Evolutionary conservation across 371 early-diverging fungal species (phyloP).

Genomic region (Rhizopus delemar): DNA sequence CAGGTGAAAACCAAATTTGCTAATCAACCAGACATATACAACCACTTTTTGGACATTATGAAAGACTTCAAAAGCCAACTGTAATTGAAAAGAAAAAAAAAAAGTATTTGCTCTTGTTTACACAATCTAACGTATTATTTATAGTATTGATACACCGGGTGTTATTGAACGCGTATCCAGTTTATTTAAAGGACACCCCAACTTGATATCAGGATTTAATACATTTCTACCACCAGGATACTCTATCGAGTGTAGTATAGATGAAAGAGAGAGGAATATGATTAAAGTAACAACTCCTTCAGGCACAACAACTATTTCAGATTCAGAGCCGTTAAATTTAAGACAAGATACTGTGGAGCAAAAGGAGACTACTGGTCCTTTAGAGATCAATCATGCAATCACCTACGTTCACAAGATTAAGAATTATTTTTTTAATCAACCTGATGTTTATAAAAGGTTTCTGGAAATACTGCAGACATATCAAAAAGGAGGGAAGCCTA

Average conservation of each 20-base stretch:
- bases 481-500: slow-evolving; percentile 88
- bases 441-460: slow-evolving; percentile 92
- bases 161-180: slow-evolving; percentile 97
- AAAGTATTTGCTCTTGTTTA: neutral
- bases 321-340: slow-evolving; percentile 9
- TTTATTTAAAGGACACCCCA: slow-evolving; percentile 92
- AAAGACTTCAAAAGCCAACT: slow-evolving; percentile 97
- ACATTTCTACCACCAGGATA: slow-evolving; percentile 98
- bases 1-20: slow-evolving; percentile 93
- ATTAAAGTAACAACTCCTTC: slow-evolving; percentile 90
- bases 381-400: slow-evolving; percentile 97
- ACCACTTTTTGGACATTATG: slow-evolving; percentile 98
- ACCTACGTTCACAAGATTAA: slow-evolving; percentile 98
- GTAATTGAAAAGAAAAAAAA: slow-evolving; percentile 37
- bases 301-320: slow-evolving; percentile 57
- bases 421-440: slow-evolving; percentile 84
- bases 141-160: slow-evolving; percentile 94
- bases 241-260: slow-evolving; percentile 83
- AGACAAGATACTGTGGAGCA: slow-evolving; percentile 5
- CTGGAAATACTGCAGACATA: slow-evolving; percentile 94
- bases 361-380: slow-evolving; percentile 40
- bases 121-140: neutral
- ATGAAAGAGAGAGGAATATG: slow-evolving; percentile 66
- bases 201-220: slow-evolving; percentile 97
- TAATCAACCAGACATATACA: slow-evolving; percentile 92